phyloP scores from a whole-genome alignment of 2,329 filamentous ascomycete genomes.

The Chaetomium globosum region DNA sequence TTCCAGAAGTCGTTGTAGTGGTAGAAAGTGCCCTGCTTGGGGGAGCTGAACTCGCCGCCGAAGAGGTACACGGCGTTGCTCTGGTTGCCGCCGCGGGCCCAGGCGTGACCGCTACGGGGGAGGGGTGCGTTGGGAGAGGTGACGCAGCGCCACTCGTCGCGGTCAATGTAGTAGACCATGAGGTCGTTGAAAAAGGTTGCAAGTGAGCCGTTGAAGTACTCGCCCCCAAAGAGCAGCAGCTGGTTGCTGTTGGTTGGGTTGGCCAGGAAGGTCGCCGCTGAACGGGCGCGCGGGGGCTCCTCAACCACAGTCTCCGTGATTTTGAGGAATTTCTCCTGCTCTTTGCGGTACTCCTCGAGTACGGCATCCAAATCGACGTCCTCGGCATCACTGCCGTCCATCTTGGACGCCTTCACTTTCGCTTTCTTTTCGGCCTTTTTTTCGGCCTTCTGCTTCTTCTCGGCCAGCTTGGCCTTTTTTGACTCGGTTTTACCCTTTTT shows the following conservation, averaged over 20 bases:
- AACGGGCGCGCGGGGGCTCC: slow-evolving; percentile 73
- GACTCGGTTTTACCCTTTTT: slow-evolving; percentile 49
- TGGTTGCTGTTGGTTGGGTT: slow-evolving; percentile 86
- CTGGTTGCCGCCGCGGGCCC: slow-evolving; percentile 83
- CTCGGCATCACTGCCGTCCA: slow-evolving; percentile 83
- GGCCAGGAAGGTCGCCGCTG: slow-evolving; percentile 79
- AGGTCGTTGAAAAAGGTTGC: slow-evolving; percentile 72
- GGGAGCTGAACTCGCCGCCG: slow-evolving; percentile 93
- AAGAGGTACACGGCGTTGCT: slow-evolving; percentile 86
- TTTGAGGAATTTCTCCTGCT: slow-evolving; percentile 92
- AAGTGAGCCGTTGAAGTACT: slow-evolving; percentile 90
- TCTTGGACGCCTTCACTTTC: slow-evolving; percentile 69
- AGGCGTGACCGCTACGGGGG: slow-evolving; percentile 89
- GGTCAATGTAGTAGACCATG: slow-evolving; percentile 73
- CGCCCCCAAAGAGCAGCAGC: slow-evolving; percentile 88
- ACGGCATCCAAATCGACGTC: slow-evolving; percentile 93
- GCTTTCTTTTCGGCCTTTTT: slow-evolving; percentile 88
- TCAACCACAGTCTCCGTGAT: slow-evolving; percentile 78
- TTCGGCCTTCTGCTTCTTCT: slow-evolving; percentile 76
- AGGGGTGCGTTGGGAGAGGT: slow-evolving; percentile 90
- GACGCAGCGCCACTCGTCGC: slow-evolving; percentile 87
- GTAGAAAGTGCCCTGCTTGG: slow-evolving; percentile 97
- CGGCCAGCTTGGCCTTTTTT: slow-evolving; percentile 55
- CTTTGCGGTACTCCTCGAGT: slow-evolving; percentile 86
- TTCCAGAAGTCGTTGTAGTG: slow-evolving; percentile 99